Evolutionary conservation across 2,329 filamentous ascomycete species (phyloP).

Genomic region (Ilyonectria robusta): DNA sequence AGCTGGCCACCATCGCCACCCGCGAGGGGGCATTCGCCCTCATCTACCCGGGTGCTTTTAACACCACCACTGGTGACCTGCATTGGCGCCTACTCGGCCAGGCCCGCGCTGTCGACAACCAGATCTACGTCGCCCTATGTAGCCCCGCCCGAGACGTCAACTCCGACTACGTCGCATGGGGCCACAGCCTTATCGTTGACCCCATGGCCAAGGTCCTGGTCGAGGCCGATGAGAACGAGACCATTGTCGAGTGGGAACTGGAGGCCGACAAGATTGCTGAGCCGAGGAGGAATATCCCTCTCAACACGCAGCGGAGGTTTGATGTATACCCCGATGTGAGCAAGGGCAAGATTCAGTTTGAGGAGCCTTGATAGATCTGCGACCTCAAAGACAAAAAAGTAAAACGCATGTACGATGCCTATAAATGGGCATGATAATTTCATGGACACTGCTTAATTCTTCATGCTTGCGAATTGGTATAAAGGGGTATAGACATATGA

Average conservation of each 20-base stretch:
- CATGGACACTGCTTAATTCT: not conserved
- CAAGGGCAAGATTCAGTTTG: constrained; percentile 63
- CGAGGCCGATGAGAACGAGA: constrained; percentile 84
- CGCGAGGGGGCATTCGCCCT: constrained; percentile 89
- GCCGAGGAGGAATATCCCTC: constrained; percentile 85
- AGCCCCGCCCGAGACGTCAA: constrained; percentile 86
- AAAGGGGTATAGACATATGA: not conserved
- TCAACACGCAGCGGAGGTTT: constrained; percentile 88
- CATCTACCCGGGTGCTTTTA: constrained; percentile 97
- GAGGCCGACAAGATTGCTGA: constrained; percentile 78
- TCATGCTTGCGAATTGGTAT: not conserved
- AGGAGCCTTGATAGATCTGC: constrained; percentile 43
- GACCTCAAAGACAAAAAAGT: not conserved
- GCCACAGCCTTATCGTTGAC: constrained; percentile 90
- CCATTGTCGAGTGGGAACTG: constrained; percentile 81
- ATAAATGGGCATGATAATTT: not conserved
- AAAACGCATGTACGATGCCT: not conserved
- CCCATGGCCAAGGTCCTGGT: constrained; percentile 87
- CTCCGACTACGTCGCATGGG: constrained; percentile 90
- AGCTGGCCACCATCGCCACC: constrained; percentile 90
- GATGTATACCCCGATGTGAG: constrained; percentile 96
- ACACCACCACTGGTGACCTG: constrained; percentile 89
- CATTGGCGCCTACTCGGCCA: constrained; percentile 91
- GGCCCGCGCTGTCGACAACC: constrained; percentile 91
- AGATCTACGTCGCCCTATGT: constrained; percentile 93